Evolutionary conservation across 139 green algal genomes (phyloP), one percentile per base, ranked within the genome.

Genomic region (Chlorella sp.): DNA sequence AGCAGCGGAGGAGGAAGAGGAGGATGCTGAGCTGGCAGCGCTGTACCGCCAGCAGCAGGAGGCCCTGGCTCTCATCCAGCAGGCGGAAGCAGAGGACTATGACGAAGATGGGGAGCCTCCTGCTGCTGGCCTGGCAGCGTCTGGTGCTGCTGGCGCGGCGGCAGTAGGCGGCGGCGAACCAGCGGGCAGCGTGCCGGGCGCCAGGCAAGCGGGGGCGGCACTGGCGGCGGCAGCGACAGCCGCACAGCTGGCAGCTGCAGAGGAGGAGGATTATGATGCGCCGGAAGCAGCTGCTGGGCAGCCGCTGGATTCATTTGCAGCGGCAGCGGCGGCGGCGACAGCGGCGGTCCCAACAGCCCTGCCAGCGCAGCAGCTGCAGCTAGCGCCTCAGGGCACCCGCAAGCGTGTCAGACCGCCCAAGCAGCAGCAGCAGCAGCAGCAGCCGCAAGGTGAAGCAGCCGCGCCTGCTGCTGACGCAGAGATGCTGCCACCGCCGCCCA

Each of bases 241-340:
- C 8, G 32, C 43, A 41, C 54, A 40, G 34, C 51, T 26, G 26
- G 56, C 13, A 9, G 36, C 38, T 13, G 51, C 76, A 72, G 76
- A 81, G 11, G 76, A 72, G 17, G 76, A 81, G 54, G 76, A 81
- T 24, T 81, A 81, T 70, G 76, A 81, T 81, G 76, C 34, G 17
- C 13, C 40, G 40, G 73, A 79, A 17, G 30, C 43, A 16, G 32
- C 22, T 11, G 75, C 9, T 0, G 46, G 36, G 69, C 32, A 22
- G 40, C 40, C 24, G 3, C 8, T 34, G 5, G 32, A 14, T 40
- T 32, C 1, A 0, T 7, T 60, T 60, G 51, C 16, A 16, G 16
- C 51, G 24, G 64, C 64, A 41, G 30, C 64, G 19, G 32, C 64
- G 64, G 64, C 32, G 34, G 34, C 64, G 34, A 34, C n/a, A 24